phyloP scores from a whole-genome alignment of 768 basidiomycete species.

The Asterophora parasitica region DNA sequence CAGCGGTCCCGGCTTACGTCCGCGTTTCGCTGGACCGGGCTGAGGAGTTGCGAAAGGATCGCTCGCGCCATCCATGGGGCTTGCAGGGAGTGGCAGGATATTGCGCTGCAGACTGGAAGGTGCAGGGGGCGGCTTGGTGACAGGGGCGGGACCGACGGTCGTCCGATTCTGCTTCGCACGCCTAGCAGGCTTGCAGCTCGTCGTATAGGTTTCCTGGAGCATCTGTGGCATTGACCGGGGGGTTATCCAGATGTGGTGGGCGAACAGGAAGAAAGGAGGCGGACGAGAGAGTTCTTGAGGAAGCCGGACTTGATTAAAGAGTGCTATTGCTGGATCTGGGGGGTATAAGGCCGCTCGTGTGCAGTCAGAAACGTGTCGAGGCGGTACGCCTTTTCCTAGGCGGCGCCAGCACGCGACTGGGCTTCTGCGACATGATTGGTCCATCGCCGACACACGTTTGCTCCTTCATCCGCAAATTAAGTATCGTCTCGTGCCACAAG shows the following conservation, averaged over 20 bases:
- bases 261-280: neutral
- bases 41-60: conserved; percentile 7
- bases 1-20: conserved; percentile 68
- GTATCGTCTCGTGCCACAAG: too few species aligned
- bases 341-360: conserved; percentile 21
- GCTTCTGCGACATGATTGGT: conserved; percentile 24
- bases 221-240: neutral
- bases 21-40: conserved; percentile 45
- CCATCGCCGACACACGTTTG: conserved; percentile 26
- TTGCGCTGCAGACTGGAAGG: conserved; percentile 8
- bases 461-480: neutral
- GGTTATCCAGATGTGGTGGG: neutral
- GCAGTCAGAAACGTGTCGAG: conserved; percentile 27
- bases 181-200: conserved; percentile 33
- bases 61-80: conserved; percentile 5
- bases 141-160: neutral
- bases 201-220: conserved; percentile 21
- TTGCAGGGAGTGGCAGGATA: conserved; percentile 23
- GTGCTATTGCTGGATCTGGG: neutral
- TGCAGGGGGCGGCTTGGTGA: conserved; percentile 8
- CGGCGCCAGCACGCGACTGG: conserved; percentile 26
- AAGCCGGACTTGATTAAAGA: neutral
- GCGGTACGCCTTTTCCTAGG: neutral
- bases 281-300: conserved; percentile 1
- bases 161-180: conserved; percentile 30